Conservation (phyloP, 331 rosid genomes). For the Quercus phellos region DNA sequence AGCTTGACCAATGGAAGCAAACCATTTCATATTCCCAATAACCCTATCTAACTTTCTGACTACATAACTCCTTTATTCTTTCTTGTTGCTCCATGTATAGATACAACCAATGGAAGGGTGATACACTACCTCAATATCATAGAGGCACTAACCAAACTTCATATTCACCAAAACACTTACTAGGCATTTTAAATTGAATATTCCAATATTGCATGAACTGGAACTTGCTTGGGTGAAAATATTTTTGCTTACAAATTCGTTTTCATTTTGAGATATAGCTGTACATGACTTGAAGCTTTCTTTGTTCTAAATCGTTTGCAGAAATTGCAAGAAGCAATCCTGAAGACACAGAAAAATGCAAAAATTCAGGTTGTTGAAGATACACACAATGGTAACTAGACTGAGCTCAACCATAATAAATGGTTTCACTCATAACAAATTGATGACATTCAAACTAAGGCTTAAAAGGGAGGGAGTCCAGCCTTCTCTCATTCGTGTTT, state of each 20-base stretch:
- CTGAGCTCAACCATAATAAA: background rate
- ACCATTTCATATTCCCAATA: too few relatives aligned
- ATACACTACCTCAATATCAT: too few relatives aligned
- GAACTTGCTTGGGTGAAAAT: background rate
- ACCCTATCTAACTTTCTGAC: too few relatives aligned
- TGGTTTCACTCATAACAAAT: background rate
- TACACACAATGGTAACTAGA: conserved; percentile 53
- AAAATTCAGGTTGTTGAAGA: conserved; percentile 58
- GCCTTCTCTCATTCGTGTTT: background rate
- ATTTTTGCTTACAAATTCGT: background rate
- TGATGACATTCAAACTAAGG: background rate
- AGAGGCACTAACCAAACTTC: too few relatives aligned
- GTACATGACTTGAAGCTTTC: background rate
- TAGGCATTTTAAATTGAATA: background rate
- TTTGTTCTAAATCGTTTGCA: conserved; percentile 19
- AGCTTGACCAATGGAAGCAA: too few relatives aligned
- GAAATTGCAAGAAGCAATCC: conserved; percentile 73
- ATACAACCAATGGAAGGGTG: too few relatives aligned
- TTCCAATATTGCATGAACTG: background rate
- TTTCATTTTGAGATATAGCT: background rate
- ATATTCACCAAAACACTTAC: too few relatives aligned
- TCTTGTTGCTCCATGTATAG: too few relatives aligned
- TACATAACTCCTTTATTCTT: too few relatives aligned
- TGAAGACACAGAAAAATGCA: conserved; percentile 77
- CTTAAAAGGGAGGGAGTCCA: background rate